Evolutionary conservation across 257 asterid species (phyloP), one percentile per base, ranked within the genome.

Genomic region (Ilex asprella): DNA sequence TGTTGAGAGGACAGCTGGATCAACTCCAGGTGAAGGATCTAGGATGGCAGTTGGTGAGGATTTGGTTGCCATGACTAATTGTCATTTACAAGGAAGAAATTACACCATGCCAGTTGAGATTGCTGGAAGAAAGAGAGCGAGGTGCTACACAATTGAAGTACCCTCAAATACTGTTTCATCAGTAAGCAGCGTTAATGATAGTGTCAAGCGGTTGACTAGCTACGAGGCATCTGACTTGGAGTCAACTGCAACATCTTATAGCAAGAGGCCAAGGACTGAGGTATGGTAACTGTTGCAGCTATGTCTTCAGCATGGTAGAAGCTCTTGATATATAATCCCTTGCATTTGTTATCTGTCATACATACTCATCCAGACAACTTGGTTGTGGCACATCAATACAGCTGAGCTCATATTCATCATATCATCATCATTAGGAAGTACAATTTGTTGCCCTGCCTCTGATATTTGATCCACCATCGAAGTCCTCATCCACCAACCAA

Each of bases 21-120:
- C 68, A 12, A 7, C 50, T 35, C 53, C 63, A 31, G 47, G 39
- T 47, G 63, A 29, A 30, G 72, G 65, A 63, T 67, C 70, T 7
- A 46, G 64, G 39, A 63, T 50, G 55, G 31, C 49, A 39, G 10
- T 62, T 39, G 47, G 61, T 41, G 75, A 69, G 12, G 79, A 83
- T 71, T 63, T 82, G 71, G 68, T 67, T 69, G 87, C 74, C 10
- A 12, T 66, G 27, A 66, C 61, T 56, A 44, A 30, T 16, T 44
- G 16, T 58, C 65, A 14, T 15, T 21, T 53, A 16, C 30, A 63
- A 35, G 10, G 31, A 44, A 71, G 73, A 29, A 31, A 61, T 57
- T 32, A 61, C 59, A 55, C 43, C 41, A 54, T 50, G 31, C 53
- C 29, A 44, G 11, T 61, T 49, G 55, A 55, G 15, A 52, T 54